A percentile compares a stretch with the other conserved stretches of the same genome.
Evolutionary conservation across 2,329 filamentous ascomycete species (phyloP).

Genomic region (Ophiostoma novo-ulmi): DNA sequence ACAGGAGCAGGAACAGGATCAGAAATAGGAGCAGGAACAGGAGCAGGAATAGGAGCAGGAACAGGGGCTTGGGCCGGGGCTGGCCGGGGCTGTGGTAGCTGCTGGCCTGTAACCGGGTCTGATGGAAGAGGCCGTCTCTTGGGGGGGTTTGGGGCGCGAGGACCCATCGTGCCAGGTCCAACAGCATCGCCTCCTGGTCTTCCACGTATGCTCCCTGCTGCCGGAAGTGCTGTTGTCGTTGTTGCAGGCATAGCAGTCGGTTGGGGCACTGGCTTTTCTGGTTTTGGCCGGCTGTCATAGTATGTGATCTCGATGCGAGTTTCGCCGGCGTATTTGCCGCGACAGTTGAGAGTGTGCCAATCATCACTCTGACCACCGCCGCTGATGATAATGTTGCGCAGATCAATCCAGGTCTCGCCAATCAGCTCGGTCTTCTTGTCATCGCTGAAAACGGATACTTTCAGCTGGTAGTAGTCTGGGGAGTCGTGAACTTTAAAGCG

Average conservation of each 20-base stretch:
- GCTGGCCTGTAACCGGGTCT: conserved; percentile 61
- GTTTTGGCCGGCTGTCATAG: conserved; percentile 83
- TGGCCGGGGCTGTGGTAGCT: conserved; percentile 38
- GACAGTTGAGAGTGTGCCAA: conserved; percentile 84
- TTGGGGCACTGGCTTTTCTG: conserved; percentile 60
- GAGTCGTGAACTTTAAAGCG: conserved; percentile 95
- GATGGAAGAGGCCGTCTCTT: conserved; percentile 81
- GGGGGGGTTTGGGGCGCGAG: conserved; percentile 38
- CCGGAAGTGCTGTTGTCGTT: not conserved
- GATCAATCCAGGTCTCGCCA: conserved; percentile 84
- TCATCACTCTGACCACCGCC: conserved; percentile 91
- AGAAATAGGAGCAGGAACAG: not conserved
- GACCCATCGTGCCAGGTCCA: conserved; percentile 48
- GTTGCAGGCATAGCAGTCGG: conserved; percentile 40
- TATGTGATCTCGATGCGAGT: conserved; percentile 93
- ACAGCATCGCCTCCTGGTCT: not conserved
- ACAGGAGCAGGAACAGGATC: not conserved
- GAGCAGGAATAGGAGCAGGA: not conserved
- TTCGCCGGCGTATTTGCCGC: conserved; percentile 92
- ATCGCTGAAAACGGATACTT: conserved; percentile 94
- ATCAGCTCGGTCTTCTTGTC: conserved; percentile 97
- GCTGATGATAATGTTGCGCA: conserved; percentile 72
- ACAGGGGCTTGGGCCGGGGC: conserved; percentile 25
- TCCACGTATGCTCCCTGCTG: conserved; percentile 20
- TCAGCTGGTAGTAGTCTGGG: conserved; percentile 90